phyloP scores from a whole-genome alignment of 345 rosid genomes.

The Hibiscus trionum region DNA sequence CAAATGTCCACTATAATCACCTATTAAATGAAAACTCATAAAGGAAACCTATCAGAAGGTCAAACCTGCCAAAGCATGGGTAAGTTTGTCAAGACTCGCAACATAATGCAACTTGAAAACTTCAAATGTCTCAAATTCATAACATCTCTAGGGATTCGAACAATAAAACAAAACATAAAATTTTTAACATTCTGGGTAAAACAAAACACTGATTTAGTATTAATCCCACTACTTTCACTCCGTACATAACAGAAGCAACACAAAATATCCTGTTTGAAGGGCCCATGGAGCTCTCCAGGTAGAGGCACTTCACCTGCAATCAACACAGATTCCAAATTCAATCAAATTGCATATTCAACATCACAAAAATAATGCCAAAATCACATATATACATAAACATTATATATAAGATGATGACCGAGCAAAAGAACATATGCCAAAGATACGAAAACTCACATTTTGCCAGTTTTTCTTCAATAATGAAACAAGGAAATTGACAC shows the following conservation, averaged over 20 bases:
- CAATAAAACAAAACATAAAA: neutral
- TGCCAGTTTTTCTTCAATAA: conserved; percentile 82
- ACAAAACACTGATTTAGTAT: neutral
- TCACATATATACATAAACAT: neutral
- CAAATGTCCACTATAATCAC: neutral
- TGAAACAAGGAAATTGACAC: conserved; percentile 74
- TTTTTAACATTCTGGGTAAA: neutral
- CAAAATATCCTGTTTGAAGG: conserved; percentile 55
- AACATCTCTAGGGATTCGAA: conserved; percentile 15
- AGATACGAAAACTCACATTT: conserved; percentile 36
- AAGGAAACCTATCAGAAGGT: neutral
- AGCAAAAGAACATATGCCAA: neutral
- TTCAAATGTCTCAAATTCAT: conserved; percentile 2
- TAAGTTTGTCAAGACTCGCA: neutral
- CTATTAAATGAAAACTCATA: neutral
- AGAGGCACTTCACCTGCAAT: conserved; percentile 62
- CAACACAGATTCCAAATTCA: neutral
- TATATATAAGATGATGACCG: neutral
- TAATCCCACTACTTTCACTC: neutral
- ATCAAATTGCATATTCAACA: neutral
- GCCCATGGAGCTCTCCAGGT: conserved; percentile 74
- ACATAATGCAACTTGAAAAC: too few relatives aligned
- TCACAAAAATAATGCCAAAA: too few relatives aligned
- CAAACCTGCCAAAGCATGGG: neutral
- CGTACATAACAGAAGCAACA: conserved; percentile 7